Base-by-base conservation (phyloP, 2,329 filamentous ascomycete genomes). In the Pseudogymnoascus sp. region DNA sequence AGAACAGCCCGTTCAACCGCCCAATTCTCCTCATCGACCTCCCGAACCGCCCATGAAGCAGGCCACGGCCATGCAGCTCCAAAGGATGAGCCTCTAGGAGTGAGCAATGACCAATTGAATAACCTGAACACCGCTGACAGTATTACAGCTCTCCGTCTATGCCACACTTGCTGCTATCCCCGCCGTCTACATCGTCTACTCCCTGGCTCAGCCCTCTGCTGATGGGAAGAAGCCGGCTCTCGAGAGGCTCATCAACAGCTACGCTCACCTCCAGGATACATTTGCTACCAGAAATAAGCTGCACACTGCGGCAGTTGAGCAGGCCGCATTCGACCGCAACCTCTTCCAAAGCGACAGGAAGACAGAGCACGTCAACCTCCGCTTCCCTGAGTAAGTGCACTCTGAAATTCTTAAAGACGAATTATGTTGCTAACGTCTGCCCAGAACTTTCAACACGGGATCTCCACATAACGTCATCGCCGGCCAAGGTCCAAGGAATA, bases 391-490 rank as follows among this genome's bases (percentile, higher is more conserved):
- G 85, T 88, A 80, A 63, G 84, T 80, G 59, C 38, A 58, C 19
- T 26, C 52, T 57, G 38, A n/a, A 19, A 45, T 18, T n/a, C n/a
- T n/a, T n/a, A 59, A 7, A n/a, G 10, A 37, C 7, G 52, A 34
- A 10, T 2, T 2, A 34, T 21, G 15, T 21, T 37, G 33, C 62
- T 67, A 57, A 66, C 52, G 37, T 57, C 35, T 23, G 12, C 66
- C 83, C 68, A 88, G 84, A 66, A 74, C 80, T 64, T 81, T 88
- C 73, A 86, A 87, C 69, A 72, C 74, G 19, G 80, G 81, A 58
- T 82, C 82, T 1, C 83, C 83, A 13, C 84, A 77, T 72, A 88
- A 88, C 68, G 79, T 86, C 60, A 74, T 78, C 30, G 82, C 85
- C 41, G 85, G 85, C 58, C 80, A 81, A 63, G 74, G 74, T 48